These are phyloP conservation scores for Euphrasia arctica DNA, from an alignment of 305 asterid species.

Conservation along the genomic window DNA sequence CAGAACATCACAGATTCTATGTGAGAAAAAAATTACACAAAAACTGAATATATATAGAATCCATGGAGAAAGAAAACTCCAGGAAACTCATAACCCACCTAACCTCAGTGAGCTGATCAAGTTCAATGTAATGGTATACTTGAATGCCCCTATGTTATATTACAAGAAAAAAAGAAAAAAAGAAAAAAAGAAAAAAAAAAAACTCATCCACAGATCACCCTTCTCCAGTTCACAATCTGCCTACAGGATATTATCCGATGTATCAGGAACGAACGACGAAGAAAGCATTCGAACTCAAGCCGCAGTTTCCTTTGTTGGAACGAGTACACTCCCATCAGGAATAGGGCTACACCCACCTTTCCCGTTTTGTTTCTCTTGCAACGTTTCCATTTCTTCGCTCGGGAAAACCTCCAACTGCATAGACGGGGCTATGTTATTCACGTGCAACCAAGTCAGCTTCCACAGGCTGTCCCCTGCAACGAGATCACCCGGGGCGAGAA, in stretches of 20 bases:
- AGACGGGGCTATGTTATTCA: slow-evolving; percentile 63
- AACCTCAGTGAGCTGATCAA: neutral
- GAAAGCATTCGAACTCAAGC: slow-evolving; percentile 34
- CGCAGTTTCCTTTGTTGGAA: slow-evolving; percentile 57
- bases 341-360: slow-evolving; percentile 53
- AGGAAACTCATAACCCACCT: neutral
- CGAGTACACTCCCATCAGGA: slow-evolving; percentile 57
- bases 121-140: slow-evolving; percentile 1
- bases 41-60: neutral
- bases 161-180: neutral
- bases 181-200: neutral
- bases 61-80: neutral
- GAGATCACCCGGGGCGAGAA: slow-evolving; percentile 60
- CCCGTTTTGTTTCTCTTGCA: slow-evolving; percentile 38
- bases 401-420: slow-evolving; percentile 70
- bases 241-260: neutral
- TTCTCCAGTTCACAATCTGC: neutral
- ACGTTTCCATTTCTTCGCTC: slow-evolving; percentile 56
- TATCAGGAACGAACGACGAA: neutral
- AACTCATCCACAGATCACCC: neutral
- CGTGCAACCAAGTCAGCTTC: slow-evolving; percentile 83
- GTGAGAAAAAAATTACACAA: too few relatives aligned
- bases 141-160: neutral
- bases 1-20: too few relatives aligned
- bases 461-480: slow-evolving; percentile 71